Conservation (phyloP, 805 yeast genomes). For the Saccharomycopsis selenospora region DNA sequence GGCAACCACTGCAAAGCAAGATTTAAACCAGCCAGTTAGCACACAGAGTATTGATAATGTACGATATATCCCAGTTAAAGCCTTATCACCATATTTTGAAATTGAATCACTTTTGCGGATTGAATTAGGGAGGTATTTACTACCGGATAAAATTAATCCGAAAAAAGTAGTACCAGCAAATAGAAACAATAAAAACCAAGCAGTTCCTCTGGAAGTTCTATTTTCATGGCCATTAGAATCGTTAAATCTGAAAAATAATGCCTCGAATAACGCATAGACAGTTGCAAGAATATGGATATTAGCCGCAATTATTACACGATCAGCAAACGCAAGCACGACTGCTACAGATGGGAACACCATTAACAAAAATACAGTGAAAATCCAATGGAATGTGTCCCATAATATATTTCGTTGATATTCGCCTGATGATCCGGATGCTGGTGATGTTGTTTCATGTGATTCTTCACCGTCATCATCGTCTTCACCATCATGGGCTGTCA, state of each 20-base stretch:
- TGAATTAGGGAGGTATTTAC: slow-evolving; percentile 36
- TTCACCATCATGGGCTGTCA: slow-evolving; percentile 1
- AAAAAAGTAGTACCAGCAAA: slow-evolving; percentile 42
- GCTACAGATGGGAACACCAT: slow-evolving; percentile 52
- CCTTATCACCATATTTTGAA: slow-evolving; percentile 32
- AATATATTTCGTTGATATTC: slow-evolving; percentile 33
- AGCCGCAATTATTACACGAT: slow-evolving; percentile 38
- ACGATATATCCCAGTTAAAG: slow-evolving; percentile 34
- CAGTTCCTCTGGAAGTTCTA: slow-evolving; percentile 57
- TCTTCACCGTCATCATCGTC: background rate
- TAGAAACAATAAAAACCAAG: slow-evolving; percentile 50
- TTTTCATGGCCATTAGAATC: slow-evolving; percentile 63
- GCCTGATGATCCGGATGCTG: background rate
- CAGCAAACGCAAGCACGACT: slow-evolving; percentile 49
- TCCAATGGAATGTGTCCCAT: slow-evolving; percentile 60
- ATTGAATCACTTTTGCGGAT: slow-evolving; percentile 31
- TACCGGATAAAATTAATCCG: slow-evolving; percentile 50
- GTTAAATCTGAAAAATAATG: slow-evolving; percentile 51
- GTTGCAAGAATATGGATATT: slow-evolving; percentile 41
- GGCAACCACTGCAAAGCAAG: slow-evolving; percentile 75
- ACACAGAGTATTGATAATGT: slow-evolving; percentile 39
- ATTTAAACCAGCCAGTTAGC: slow-evolving; percentile 69
- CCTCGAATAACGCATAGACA: slow-evolving; percentile 49
- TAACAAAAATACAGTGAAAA: slow-evolving; percentile 39
- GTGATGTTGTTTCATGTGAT: background rate